Evolutionary conservation across 202 grass and related monocot genomes (phyloP), one percentile per base, ranked within the genome.

Genomic region (Panicum hallii): DNA sequence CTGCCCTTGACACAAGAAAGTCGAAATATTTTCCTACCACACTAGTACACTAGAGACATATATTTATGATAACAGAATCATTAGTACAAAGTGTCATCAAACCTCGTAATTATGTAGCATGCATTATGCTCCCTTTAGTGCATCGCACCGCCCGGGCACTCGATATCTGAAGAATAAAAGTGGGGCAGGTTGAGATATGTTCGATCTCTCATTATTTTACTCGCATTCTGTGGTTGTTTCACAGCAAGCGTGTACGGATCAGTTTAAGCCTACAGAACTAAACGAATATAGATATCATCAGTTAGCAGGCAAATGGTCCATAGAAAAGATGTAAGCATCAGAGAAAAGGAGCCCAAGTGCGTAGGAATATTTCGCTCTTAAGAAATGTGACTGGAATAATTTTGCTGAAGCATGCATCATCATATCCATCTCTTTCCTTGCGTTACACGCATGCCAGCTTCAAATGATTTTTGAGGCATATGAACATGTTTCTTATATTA

Each of bases 191-290:
- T 55, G 53, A 54, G 56, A 83, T 23, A 60, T 34, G 42, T 81
- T 11, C 42, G 47, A 64, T 72, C 56, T 78, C 80, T 52, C 11
- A 47, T 78, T 83, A 53, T 77, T 78, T 78, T 88, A 63, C 17
- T 55, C 80, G 23, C 49, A 20, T 65, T 65, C 2, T 72, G 73
- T 17, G 67, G 48, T 32, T 48, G 23, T 38, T 55, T 78, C 23
- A 72, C 36, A 53, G 8, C 66, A 85, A 34, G 79, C 32, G 43
- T 70, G 71, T 82, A 77, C 85, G 79, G 72, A 70, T 28, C 28
- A 28, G 20, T 75, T 87, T 44, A 74, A 74, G 40, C 41, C 47
- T 74, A 86, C 9, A 45, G 23, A 86, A 66, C 26, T 68, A 68
- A 30, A 75, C 40, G 28, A 81, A 47, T 46, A 58, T 67, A 38